These are phyloP conservation scores for Luzula sylvatica DNA, from an alignment of 176 grass and related monocot genomes.

Conservation along the genomic window DNA sequence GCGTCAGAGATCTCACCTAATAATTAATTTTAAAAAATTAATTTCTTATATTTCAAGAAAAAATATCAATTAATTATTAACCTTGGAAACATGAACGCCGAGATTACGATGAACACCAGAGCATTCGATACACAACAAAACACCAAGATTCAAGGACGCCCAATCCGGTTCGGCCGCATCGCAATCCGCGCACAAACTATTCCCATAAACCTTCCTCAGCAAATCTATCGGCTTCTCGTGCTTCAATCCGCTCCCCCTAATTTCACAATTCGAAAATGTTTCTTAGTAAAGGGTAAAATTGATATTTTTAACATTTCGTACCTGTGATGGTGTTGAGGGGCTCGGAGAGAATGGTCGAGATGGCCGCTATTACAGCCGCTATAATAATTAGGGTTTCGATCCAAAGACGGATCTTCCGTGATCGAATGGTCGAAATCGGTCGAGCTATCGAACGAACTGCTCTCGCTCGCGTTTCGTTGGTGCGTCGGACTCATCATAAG, in stretches of 20 bases:
- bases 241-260: constrained; percentile 45
- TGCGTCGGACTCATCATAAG: constrained; percentile 56
- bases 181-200: constrained; percentile 81
- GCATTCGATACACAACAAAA: constrained; percentile 96
- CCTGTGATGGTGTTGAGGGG: constrained; percentile 41
- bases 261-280: no score
- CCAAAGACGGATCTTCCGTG: constrained; percentile 67
- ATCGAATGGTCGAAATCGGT: constrained; percentile 61
- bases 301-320: no score
- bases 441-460: constrained; percentile 82
- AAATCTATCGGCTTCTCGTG: constrained; percentile 94
- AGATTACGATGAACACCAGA: constrained; percentile 98
- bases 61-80: constrained; percentile 11
- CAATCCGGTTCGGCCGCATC: constrained; percentile 79
- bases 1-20: constrained; percentile 95
- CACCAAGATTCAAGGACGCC: constrained; percentile 89
- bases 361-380: constrained; percentile 44
- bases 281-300: no score
- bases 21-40: neutral
- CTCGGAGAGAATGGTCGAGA: constrained; percentile 60
- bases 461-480: constrained; percentile 61
- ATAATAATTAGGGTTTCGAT: constrained; percentile 37
- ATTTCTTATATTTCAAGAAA: neutral
- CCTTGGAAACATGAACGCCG: constrained; percentile 99
- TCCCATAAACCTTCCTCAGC: constrained; percentile 91